Base-by-base conservation (phyloP, 805 yeast species). In the Myxozyma geophila region DNA sequence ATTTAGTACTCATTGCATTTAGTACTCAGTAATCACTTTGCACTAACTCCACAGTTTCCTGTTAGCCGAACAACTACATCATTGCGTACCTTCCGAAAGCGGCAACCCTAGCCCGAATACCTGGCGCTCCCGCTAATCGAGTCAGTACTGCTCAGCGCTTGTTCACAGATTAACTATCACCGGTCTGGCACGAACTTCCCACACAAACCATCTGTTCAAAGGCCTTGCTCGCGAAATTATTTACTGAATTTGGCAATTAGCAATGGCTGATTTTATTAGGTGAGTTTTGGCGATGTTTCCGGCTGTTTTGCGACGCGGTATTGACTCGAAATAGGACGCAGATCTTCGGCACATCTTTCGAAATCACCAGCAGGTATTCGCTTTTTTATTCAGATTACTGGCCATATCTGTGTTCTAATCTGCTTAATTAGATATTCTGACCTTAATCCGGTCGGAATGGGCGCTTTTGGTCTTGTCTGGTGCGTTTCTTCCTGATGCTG, bases 381-480 rank as follows among this genome's bases (percentile, higher is more conserved):
- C 28, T 5, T 2, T 19, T 15, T 9, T 13, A 62, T 67, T 70
- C 66, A 54, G 64, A 69, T 51, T 35, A 70, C 54, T 59, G 67
- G 54, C 67, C 8, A 7, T 23, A 35, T 15, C 2, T 46, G 49
- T 23, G 5, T 49, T 19, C 58, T 57, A 35, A 46, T 46, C 35
- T 47, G 19, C 37, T 33, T 47, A 2, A 13, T 57, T 85, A 79
- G 97, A 69, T 95, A 95, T 78, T 84, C 90, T 3, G 97, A 93
- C 74, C 82, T 95, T 66, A 93, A 92, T 73, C 99, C 99, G 1
- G 97, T 95, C 56, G 99, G 99, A 0, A 95, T 95, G 99, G 99
- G 99, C 33, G 99, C 99, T 7, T 95, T 95, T 75, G 99, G 99
- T 5, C 82, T 95, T 19, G 99, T 95, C 46, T 95, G 99, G 73